A percentile compares a stretch with the other conserved stretches of the same genome.
Evolutionary conservation across 2,329 filamentous ascomycete species (phyloP).

Genomic region (Fusarium buxicola): DNA sequence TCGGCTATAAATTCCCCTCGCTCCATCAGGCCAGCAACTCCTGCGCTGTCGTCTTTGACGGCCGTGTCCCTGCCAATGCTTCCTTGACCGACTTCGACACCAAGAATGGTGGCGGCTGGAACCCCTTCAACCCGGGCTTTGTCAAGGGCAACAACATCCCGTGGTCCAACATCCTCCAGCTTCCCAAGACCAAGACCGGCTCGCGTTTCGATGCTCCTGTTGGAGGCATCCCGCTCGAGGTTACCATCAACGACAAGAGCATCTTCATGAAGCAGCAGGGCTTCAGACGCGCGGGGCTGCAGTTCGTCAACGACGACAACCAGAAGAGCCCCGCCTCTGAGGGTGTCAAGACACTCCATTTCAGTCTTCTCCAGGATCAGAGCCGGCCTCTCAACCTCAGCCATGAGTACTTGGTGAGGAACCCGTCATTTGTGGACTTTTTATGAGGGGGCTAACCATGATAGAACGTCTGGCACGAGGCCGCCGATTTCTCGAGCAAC

Average conservation of each 20-base stretch:
- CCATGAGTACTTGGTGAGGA: constrained; percentile 68
- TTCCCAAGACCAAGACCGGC: constrained; percentile 52
- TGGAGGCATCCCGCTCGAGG: constrained; percentile 60
- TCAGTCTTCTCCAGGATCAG: constrained; percentile 65
- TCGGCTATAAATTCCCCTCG: constrained; percentile 8
- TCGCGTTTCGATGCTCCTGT: constrained; percentile 53
- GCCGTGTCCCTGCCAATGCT: constrained; percentile 56
- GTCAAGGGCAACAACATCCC: constrained; percentile 65
- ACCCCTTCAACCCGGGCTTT: constrained; percentile 62
- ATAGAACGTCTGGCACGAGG: constrained; percentile 59
- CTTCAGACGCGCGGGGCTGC: constrained; percentile 64
- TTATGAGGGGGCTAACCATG: not conserved
- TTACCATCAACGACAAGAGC: constrained; percentile 67
- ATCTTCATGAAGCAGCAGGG: constrained; percentile 71
- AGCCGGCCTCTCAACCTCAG: constrained; percentile 65
- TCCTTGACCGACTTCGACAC: constrained; percentile 56
- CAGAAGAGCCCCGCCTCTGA: constrained; percentile 65
- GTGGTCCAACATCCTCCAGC: constrained; percentile 62
- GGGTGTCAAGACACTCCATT: constrained; percentile 70
- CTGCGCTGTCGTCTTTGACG: constrained; percentile 58
- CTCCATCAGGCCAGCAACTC: constrained; percentile 15
- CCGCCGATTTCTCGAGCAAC: constrained; percentile 60
- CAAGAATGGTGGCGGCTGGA: constrained; percentile 48
- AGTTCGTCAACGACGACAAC: constrained; percentile 38
- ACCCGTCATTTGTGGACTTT: rapidly evolving